A percentile compares a stretch with the other conserved stretches of the same genome.
phyloP scores from a whole-genome alignment of 139 green algal species.

The Spirogloea muscicola region DNA sequence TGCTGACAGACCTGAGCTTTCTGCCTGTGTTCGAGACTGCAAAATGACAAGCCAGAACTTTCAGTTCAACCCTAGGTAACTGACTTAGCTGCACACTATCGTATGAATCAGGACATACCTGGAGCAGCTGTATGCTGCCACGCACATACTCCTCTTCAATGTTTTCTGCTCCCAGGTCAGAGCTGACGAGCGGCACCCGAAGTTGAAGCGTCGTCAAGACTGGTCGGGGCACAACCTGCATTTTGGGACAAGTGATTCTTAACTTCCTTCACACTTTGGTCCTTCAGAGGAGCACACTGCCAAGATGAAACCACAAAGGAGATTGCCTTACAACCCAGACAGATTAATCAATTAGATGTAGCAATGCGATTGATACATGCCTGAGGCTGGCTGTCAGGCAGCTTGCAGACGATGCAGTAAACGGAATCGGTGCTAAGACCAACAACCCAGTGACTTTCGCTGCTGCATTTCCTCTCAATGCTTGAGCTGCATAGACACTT shows the following conservation, averaged over 20 bases:
- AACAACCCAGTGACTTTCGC: conserved; percentile 72
- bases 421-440: conserved; percentile 57
- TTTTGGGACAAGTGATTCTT: neutral
- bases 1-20: too few species aligned
- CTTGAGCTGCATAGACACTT: conserved; percentile 46
- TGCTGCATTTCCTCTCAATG: conserved; percentile 38
- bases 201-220: conserved; percentile 62
- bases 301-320: neutral
- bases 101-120: too few species aligned
- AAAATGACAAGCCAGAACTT: too few species aligned
- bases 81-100: too few species aligned
- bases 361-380: neutral
- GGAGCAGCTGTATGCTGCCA: conserved; percentile 5
- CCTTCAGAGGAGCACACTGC: neutral
- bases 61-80: too few species aligned
- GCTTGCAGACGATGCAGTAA: conserved; percentile 63
- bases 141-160: conserved; percentile 24
- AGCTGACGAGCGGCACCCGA: conserved; percentile 44
- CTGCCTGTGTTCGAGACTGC: too few species aligned
- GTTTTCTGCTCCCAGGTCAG: conserved; percentile 35
- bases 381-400: conserved; percentile 40
- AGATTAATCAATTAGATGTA: neutral
- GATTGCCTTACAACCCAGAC: neutral
- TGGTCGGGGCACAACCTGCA: conserved; percentile 56
- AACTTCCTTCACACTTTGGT: neutral